Evolutionary conservation across 2,329 filamentous ascomycete species (phyloP).

Genomic region (Ceratocystis eucalypticola): DNA sequence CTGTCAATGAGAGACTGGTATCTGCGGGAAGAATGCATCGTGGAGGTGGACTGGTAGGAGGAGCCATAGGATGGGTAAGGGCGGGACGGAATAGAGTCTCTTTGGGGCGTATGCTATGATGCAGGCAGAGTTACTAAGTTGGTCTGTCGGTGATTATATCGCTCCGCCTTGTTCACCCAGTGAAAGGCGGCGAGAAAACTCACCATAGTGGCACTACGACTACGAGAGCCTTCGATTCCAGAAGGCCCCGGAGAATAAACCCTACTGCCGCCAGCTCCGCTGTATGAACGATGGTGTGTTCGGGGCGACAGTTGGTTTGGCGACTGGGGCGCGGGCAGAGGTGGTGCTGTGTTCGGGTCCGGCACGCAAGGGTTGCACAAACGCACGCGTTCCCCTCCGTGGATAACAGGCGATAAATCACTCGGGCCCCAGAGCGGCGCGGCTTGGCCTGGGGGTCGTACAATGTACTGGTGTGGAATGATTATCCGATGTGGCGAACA

Average conservation of each 20-base stretch:
- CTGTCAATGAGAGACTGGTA: constrained; percentile 26
- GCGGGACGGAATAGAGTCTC: not conserved
- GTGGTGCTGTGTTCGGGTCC: constrained; percentile 46
- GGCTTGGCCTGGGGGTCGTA: constrained; percentile 50
- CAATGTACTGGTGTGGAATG: constrained; percentile 86
- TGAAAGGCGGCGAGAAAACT: constrained; percentile 21
- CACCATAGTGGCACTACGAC: constrained; percentile 40
- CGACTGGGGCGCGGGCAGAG: constrained; percentile 27
- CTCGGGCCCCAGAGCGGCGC: constrained; percentile 7
- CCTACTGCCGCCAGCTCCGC: constrained; percentile 28
- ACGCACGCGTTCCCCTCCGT: constrained; percentile 44
- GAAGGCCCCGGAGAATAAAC: constrained; percentile 14
- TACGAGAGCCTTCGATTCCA: constrained; percentile 23
- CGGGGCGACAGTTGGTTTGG: constrained; percentile 27
- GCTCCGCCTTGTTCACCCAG: not conserved
- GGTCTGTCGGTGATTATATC: not conserved
- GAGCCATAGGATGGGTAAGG: constrained; percentile 18
- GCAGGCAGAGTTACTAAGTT: constrained; percentile 10
- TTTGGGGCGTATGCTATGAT: constrained; percentile 14
- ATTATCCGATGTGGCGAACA: constrained; percentile 93
- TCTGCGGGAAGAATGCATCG: constrained; percentile 16
- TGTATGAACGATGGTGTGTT: constrained; percentile 35
- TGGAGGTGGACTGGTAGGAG: constrained; percentile 11
- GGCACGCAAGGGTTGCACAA: constrained; percentile 51
- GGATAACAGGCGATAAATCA: constrained; percentile 12